Base-by-base conservation (phyloP, 2,329 filamentous ascomycete species). In the Xylariaceae sp. region DNA sequence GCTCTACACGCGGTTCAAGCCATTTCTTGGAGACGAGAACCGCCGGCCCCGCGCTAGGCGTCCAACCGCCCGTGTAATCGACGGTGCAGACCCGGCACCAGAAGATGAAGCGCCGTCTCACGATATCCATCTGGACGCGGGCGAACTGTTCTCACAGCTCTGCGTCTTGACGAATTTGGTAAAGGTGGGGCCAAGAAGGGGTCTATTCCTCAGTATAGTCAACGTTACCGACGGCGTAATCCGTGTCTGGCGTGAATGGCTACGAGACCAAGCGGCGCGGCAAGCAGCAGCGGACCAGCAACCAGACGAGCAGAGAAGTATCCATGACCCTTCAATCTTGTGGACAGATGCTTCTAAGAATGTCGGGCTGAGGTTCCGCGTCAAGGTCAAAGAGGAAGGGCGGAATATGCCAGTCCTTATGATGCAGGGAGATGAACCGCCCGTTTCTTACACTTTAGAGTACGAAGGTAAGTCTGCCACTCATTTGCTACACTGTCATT, bases 71-170 rank as follows among this genome's bases (percentile, higher is more conserved):
- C 44, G 45, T 36, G 47, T 47, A 8, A 40, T 55, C 23, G 54
- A 49, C 23, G 52, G 55, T 47, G 25, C 41, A 59, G 44, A 5
- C 27, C 4, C 55, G 60, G 43, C 50, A 14, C 48, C 53, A 8
- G 21, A 50, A 22, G 65, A 68, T 22, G 68, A 74, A 21, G 63
- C 71, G 6, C 77, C 84, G 2, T 75, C 70, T 12, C 77, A 86
- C 47, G 77, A 76, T 7, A 62, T 92, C 34, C 71, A 73, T 37
- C 69, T 93, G 2, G 87, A 91, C 53, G 76, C 76, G 2, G 76
- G 80, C 50, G 86, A 90, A 64, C 68, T 82, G 16, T 91, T 92
- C 61, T 82, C 83, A 1, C 87, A 93, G 65, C 73, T 93, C 10
- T 85, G 84, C 60, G 77, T 80, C 5, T 72, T 80, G 20, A 79